Evolutionary conservation across 352 stramenopile species (phyloP).

Genomic region (Globisporangium radiosum): DNA sequence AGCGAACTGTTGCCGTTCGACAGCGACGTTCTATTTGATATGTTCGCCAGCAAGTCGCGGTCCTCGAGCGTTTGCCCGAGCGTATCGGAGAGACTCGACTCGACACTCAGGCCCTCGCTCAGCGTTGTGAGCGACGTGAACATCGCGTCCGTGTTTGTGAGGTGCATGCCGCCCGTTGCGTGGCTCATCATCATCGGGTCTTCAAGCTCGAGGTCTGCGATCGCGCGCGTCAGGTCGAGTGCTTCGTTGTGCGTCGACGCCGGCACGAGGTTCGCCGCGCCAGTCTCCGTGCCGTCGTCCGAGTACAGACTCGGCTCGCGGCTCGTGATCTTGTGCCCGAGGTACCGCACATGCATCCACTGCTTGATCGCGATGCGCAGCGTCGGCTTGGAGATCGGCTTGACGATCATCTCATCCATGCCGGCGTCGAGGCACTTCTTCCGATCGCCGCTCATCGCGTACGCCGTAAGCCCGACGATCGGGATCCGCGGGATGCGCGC

Average conservation of each 20-base stretch:
- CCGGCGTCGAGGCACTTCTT: conserved; percentile 78
- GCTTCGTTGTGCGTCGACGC: conserved; percentile 72
- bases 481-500: conserved; percentile 65
- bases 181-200: conserved; percentile 83
- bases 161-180: conserved; percentile 20
- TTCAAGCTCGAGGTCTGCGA: conserved; percentile 80
- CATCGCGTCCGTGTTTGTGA: conserved; percentile 34
- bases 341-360: conserved; percentile 74
- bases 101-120: conserved; percentile 45
- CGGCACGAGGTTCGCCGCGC: conserved; percentile 49
- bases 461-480: conserved; percentile 79
- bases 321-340: conserved; percentile 34
- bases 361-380: conserved; percentile 64
- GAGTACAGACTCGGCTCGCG: conserved; percentile 31
- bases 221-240: conserved; percentile 69
- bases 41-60: conserved; percentile 7
- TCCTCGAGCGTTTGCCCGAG: conserved; percentile 17
- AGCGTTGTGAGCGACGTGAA: conserved; percentile 47
- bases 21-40: conserved; percentile 17
- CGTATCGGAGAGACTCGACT: conserved; percentile 36
- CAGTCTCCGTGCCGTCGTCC: conserved; percentile 21
- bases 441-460: conserved; percentile 78
- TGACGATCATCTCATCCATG: conserved; percentile 87
- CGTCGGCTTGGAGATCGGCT: conserved; percentile 68
- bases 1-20: conserved; percentile 19